These are phyloP conservation scores for Eremochloa ophiuroides DNA, from an alignment of 176 grass and related monocot genomes.

Conservation along the genomic window DNA sequence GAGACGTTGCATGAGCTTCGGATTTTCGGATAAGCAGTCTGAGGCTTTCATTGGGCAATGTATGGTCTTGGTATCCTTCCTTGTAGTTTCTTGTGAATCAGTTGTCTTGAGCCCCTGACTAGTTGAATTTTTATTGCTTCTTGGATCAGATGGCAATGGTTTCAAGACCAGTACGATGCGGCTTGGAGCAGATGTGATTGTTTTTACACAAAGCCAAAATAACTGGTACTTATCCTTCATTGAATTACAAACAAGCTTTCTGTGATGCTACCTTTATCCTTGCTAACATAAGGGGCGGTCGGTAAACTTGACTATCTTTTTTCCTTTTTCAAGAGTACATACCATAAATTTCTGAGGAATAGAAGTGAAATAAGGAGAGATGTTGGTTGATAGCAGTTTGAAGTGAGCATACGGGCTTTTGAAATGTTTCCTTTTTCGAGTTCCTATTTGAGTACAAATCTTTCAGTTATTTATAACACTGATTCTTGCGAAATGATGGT, in stretches of 20 bases:
- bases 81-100: constrained; percentile 31
- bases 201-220: constrained; percentile 75
- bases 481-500: neutral
- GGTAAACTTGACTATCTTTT: constrained; percentile 1
- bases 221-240: constrained; percentile 43
- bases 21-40: constrained; percentile 95
- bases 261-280: no score
- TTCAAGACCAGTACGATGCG: constrained; percentile 99
- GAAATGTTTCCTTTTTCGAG: neutral
- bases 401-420: neutral
- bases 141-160: constrained; percentile 93
- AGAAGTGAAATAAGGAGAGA: neutral
- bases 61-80: constrained; percentile 34
- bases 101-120: constrained; percentile 11
- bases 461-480: neutral
- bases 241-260: no score
- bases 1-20: constrained; percentile 91
- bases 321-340: neutral
- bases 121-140: constrained; percentile 33
- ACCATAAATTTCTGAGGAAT: neutral
- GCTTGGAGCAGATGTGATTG: constrained; percentile 94
- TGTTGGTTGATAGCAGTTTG: neutral
- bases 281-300: neutral
- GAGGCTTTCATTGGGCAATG: constrained; percentile 93
- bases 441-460: neutral